These are phyloP conservation scores for Neostapfia colusana DNA, from an alignment of 176 grass and related monocot genomes.

Conservation along the genomic window DNA sequence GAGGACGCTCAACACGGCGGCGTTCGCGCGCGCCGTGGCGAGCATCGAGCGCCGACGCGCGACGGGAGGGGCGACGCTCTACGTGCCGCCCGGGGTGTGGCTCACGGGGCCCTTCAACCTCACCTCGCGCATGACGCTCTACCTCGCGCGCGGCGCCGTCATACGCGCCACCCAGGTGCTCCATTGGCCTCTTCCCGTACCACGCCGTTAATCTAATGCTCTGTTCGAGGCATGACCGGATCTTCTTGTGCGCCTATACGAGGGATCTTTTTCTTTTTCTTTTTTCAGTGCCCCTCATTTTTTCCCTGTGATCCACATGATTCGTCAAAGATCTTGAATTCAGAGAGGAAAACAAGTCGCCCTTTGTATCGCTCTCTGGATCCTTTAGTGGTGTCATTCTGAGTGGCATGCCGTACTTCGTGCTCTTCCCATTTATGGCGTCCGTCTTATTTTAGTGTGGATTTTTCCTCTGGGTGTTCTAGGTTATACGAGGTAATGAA, in stretches of 20 bases:
- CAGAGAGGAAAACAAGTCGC: neutral
- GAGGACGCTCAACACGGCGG: conserved; percentile 53
- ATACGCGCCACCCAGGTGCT: conserved; percentile 64
- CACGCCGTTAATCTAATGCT: neutral
- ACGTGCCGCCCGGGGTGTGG: conserved; percentile 75
- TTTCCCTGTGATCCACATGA: neutral
- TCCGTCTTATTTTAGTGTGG: neutral
- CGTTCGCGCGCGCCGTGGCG: conserved; percentile 52
- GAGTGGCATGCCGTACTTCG: neutral
- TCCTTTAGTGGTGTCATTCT: neutral
- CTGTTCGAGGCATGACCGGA: neutral
- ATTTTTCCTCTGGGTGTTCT: neutral
- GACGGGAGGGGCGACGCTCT: conserved; percentile 58
- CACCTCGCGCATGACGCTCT: conserved; percentile 82
- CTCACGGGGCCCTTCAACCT: conserved; percentile 89
- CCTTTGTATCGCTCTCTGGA: neutral
- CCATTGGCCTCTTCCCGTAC: neutral
- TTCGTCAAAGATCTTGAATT: conserved; percentile 22
- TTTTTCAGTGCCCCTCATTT: neutral
- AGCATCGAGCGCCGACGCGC: conserved; percentile 47
- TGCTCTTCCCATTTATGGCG: neutral
- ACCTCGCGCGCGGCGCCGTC: conserved; percentile 68
- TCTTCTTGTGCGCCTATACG: neutral
- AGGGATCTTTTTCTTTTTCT: neutral
- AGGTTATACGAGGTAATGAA: neutral